Evolutionary conservation across 129 eudicot genomes (phyloP).

Genomic region (Flaveria robusta): DNA sequence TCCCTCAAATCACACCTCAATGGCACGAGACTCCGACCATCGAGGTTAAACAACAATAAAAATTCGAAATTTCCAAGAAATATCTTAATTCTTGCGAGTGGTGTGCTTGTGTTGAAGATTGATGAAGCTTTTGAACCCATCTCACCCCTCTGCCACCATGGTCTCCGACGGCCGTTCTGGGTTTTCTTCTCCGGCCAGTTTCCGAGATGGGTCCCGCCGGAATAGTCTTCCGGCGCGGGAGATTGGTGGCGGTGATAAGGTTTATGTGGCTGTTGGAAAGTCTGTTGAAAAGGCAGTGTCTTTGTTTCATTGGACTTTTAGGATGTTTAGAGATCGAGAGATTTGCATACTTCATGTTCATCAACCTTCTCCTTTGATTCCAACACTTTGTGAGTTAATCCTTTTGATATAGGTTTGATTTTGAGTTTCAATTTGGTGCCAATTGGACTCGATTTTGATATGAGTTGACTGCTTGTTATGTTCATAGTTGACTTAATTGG

Average conservation of each 20-base stretch:
- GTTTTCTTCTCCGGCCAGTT: conserved; percentile 46
- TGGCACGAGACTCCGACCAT: background rate
- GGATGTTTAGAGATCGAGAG: conserved; percentile 46
- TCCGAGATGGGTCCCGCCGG: conserved; percentile 41
- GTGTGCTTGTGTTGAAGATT: background rate
- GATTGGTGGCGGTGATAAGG: conserved; percentile 35
- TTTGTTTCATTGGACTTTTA: conserved; percentile 66
- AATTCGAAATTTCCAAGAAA: conserved; percentile 16
- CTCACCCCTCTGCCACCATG: conserved; percentile 30
- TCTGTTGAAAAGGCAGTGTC: conserved; percentile 52
- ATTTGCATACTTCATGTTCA: conserved; percentile 78
- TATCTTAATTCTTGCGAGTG: background rate
- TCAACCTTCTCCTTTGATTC: conserved; percentile 79
- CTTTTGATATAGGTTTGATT: background rate
- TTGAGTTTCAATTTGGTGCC: background rate
- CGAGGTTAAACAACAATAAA: background rate
- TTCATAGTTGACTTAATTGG: conserved; percentile 4
- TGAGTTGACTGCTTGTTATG: background rate
- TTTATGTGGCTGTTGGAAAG: conserved; percentile 80
- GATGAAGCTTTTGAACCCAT: conserved; percentile 50
- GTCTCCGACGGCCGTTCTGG: conserved; percentile 37
- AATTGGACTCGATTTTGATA: background rate
- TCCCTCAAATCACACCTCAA: conserved; percentile 17
- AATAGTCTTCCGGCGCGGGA: conserved; percentile 26
- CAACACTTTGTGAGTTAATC: conserved; percentile 65